These are phyloP conservation scores for Fusarium clavum DNA, from an alignment of 2,329 filamentous ascomycete genomes.

Conservation along the genomic window DNA sequence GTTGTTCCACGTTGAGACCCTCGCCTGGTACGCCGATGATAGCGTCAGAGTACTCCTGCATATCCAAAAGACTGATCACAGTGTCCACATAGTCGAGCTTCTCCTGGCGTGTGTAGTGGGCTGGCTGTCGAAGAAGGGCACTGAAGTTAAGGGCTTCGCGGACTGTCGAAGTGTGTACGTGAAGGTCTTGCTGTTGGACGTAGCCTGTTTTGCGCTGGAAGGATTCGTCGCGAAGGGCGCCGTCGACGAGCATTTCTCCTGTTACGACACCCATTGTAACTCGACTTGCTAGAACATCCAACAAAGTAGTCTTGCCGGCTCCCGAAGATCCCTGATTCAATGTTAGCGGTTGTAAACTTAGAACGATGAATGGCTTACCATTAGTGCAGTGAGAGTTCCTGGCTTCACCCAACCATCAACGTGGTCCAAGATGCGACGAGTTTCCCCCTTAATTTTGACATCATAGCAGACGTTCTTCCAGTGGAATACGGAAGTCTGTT, in stretches of 20 bases:
- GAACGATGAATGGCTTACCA: constrained; percentile 73
- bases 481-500: constrained; percentile 65
- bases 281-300: constrained; percentile 84
- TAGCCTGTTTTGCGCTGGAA: constrained; percentile 92
- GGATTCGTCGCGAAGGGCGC: constrained; percentile 74
- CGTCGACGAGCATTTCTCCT: constrained; percentile 77
- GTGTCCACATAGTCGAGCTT: constrained; percentile 87
- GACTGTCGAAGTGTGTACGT: constrained; percentile 82
- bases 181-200: constrained; percentile 88
- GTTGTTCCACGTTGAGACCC: constrained; percentile 68
- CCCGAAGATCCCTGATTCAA: constrained; percentile 76
- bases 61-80: constrained; percentile 71
- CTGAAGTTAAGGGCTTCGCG: constrained; percentile 86
- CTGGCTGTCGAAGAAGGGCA: constrained; percentile 82
- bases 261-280: constrained; percentile 86
- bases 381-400: constrained; percentile 77
- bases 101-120: constrained; percentile 72
- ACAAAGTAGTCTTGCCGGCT: constrained; percentile 87
- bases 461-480: constrained; percentile 80
- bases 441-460: constrained; percentile 73
- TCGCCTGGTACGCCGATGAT: constrained; percentile 70
- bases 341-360: constrained; percentile 84
- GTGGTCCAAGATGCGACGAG: constrained; percentile 72
- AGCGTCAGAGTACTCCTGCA: constrained; percentile 72
- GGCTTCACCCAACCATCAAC: constrained; percentile 81